Base-by-base conservation (phyloP, 2,329 filamentous ascomycete species). In the Aspergillus luchuensis region DNA sequence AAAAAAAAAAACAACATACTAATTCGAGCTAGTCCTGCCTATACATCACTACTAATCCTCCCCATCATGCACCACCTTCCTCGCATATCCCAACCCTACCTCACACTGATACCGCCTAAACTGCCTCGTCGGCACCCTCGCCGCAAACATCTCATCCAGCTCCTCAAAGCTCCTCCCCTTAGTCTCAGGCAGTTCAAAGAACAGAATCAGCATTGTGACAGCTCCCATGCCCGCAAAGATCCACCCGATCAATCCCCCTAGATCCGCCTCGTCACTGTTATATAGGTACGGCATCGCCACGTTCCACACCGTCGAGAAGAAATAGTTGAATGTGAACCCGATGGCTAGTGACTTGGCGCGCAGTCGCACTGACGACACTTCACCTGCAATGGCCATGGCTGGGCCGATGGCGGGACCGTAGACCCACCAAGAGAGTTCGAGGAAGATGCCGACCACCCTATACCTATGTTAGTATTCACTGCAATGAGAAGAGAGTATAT, bases 101-200 rank as follows among this genome's bases (percentile, higher is more conserved):
- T 11, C 33, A 13, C 36, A 54, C 2, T 48, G 54, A 56, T 58
- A 65, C 8, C 8, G 21, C 25, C 17, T 38, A 41, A 66, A 63
- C 33, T 43, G 53, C 28, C 58, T 54, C 2, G 62, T 59, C 4
- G 58, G 56, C n/a, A 63, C 50, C 11, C 41, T 21, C 4, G 56
- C 56, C 1, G 56, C 50, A 50, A 66, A 64, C 64, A 64, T 62
- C 5, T 64, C 62, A 54, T 66, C 62, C 15, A 64, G 28, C 51
- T 66, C 62, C 36, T 64, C 64, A 13, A 64, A 66, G 0, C 57
- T 58, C 13, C 64, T 53, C 2, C 58, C 58, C 51, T 60, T 58
- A 0, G 49, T 45, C 53, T 62, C 60, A 2, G 60, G 60, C 13
- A 62, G 11, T 19, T 62, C 53, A 5, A 57, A 33, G 17, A 47